Evolutionary conservation across 2,329 filamentous ascomycete genomes (phyloP).

Genomic region (Didymella exigua): DNA sequence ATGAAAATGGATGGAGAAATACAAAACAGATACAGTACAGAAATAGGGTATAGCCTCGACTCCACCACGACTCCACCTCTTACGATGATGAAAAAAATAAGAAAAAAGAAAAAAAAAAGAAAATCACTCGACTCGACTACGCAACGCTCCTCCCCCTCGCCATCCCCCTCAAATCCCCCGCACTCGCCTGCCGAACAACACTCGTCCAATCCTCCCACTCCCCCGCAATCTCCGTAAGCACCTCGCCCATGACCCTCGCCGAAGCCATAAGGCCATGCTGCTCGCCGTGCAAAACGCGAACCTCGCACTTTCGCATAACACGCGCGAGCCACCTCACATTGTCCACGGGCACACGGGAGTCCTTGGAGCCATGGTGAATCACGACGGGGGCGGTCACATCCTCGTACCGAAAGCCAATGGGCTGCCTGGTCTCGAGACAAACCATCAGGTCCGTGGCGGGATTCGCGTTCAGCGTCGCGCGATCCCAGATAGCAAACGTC

Average conservation of each 20-base stretch:
- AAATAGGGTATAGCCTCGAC: too few species aligned
- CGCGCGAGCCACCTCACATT: constrained; percentile 95
- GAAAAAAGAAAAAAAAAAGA: too few species aligned
- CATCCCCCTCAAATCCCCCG: constrained; percentile 20
- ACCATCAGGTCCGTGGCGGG: constrained; percentile 92
- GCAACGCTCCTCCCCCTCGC: constrained; percentile 1
- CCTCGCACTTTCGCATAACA: constrained; percentile 91
- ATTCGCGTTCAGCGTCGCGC: constrained; percentile 89
- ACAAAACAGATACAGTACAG: too few species aligned
- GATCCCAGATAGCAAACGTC: constrained; percentile 92
- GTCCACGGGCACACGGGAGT: constrained; percentile 89
- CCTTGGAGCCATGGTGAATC: constrained; percentile 90
- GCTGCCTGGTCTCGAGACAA: constrained; percentile 86
- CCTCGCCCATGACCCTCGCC: constrained; percentile 87
- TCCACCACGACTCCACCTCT: too few species aligned
- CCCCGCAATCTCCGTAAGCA: constrained; percentile 91
- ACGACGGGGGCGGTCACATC: constrained; percentile 91
- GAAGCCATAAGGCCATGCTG: constrained; percentile 96
- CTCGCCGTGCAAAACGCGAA: constrained; percentile 86
- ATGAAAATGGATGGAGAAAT: too few species aligned
- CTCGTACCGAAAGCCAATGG: constrained; percentile 95
- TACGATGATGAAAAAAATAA: too few species aligned
- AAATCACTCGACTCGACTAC: too few species aligned
- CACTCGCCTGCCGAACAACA: constrained; percentile 24
- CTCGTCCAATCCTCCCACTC: constrained; percentile 70